A percentile compares a stretch with the other conserved stretches of the same genome.
Evolutionary conservation across 352 stramenopile genomes (phyloP).

Genomic region (Pythium aphanidermatum): DNA sequence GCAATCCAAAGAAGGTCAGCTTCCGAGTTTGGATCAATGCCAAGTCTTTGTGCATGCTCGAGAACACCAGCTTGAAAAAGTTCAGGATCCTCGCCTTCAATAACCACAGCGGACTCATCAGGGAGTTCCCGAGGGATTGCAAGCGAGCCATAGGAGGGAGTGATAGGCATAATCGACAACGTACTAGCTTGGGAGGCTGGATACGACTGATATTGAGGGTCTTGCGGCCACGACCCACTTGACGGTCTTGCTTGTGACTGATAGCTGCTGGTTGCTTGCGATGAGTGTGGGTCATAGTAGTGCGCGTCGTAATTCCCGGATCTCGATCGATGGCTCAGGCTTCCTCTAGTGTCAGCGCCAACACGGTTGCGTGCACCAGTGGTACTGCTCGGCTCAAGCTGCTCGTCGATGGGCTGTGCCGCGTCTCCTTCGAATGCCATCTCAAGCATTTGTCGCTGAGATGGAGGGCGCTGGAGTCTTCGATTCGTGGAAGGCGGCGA

Average conservation of each 20-base stretch:
- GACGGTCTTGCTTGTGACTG: too few species aligned
- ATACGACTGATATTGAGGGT: too few species aligned
- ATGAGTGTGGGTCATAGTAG: not conserved
- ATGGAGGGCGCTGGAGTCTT: slow-evolving; percentile 10
- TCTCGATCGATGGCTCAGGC: too few species aligned
- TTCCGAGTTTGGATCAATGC: slow-evolving; percentile 53
- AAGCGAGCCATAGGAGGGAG: slow-evolving; percentile 8
- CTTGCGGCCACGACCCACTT: too few species aligned
- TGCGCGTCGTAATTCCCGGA: not conserved
- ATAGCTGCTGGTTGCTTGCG: too few species aligned
- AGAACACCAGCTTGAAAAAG: slow-evolving; percentile 71
- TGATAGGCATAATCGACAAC: too few species aligned
- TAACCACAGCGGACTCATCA: slow-evolving; percentile 38
- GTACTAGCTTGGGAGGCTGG: too few species aligned
- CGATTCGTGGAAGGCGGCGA: not conserved
- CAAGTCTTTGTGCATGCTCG: slow-evolving; percentile 62
- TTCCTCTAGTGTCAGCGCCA: too few species aligned
- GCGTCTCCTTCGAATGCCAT: slow-evolving; percentile 31
- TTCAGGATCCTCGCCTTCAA: slow-evolving; percentile 55
- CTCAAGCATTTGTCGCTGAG: slow-evolving; percentile 29
- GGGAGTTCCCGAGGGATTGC: not conserved
- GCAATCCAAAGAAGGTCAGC: slow-evolving; percentile 68
- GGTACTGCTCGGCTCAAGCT: too few species aligned
- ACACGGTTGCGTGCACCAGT: too few species aligned
- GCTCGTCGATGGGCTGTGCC: not conserved